Percentiles rank a stretch among this genome's conserved stretches.
Conservation (phyloP, 768 basidiomycete genomes). For the Leccinum longicurvipes region DNA sequence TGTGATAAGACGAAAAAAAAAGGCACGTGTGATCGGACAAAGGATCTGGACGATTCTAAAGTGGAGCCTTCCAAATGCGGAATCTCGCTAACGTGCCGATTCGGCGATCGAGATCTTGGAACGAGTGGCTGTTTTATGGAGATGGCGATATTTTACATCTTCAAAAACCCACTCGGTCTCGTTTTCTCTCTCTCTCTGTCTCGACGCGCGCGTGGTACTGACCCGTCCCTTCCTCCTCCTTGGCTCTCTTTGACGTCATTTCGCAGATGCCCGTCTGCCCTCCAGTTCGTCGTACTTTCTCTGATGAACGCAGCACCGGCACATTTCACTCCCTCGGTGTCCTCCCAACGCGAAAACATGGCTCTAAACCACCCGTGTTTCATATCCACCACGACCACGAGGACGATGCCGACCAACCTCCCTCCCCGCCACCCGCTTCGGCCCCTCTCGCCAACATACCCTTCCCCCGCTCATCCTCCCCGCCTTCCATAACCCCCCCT, state of each 20-base stretch:
- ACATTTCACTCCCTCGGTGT: constrained; percentile 46
- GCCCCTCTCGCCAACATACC: constrained; percentile 31
- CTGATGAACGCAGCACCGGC: constrained; percentile 42
- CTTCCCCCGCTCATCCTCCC: constrained; percentile 38
- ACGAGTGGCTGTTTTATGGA: not conserved
- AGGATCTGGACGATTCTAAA: constrained; percentile 20
- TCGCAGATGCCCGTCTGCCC: constrained; percentile 15
- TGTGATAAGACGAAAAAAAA: constrained; percentile 15
- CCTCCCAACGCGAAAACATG: constrained; percentile 40
- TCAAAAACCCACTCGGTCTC: not conserved
- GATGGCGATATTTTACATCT: too few species aligned
- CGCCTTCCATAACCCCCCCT: constrained; percentile 6
- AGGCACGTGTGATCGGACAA: constrained; percentile 21
- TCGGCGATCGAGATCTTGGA: constrained; percentile 25
- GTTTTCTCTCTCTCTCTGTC: not conserved
- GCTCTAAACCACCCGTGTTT: constrained; percentile 19
- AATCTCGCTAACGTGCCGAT: constrained; percentile 5
- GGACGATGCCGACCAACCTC: constrained; percentile 23
- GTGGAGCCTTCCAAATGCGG: constrained; percentile 17
- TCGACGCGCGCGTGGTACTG: not conserved
- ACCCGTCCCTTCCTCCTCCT: not conserved
- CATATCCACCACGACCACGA: constrained; percentile 19
- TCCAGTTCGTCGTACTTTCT: constrained; percentile 28
- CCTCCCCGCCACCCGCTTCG: constrained; percentile 11
- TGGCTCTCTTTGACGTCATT: constrained; percentile 4